Evolutionary conservation across 768 basidiomycete species (phyloP).

Genomic region (Kwoniella sp.): DNA sequence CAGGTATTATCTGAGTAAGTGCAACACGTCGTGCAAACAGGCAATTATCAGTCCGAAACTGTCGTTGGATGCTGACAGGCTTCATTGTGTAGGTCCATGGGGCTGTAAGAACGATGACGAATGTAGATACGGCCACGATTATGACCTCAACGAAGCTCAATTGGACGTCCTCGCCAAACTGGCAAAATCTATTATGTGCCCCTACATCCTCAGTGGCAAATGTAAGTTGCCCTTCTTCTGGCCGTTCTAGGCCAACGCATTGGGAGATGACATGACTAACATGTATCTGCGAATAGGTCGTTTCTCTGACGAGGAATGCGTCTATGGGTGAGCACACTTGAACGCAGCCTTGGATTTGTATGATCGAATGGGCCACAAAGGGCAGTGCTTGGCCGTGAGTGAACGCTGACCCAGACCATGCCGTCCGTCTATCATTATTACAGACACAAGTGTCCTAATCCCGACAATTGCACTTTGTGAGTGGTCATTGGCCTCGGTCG

Average conservation of each 20-base stretch:
- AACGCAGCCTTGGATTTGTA: too few relatives aligned
- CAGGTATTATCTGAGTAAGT: conserved; percentile 38
- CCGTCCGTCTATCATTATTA: too few relatives aligned
- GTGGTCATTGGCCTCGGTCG: conserved; percentile 5
- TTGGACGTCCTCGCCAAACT: conserved; percentile 37
- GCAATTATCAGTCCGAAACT: background rate
- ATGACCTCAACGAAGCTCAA: conserved; percentile 37
- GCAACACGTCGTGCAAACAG: conserved; percentile 1
- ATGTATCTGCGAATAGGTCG: conserved; percentile 14
- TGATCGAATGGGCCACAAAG: background rate
- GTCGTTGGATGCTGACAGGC: conserved; percentile 3
- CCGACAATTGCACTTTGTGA: conserved; percentile 39
- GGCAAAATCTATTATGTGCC: conserved; percentile 49
- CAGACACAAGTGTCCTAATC: conserved; percentile 44
- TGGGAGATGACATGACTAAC: background rate
- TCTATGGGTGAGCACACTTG: conserved; percentile 49
- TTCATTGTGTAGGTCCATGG: conserved; percentile 24
- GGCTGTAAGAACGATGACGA: conserved; percentile 40
- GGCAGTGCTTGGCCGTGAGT: too few relatives aligned
- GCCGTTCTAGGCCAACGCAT: background rate
- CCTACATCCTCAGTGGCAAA: conserved; percentile 34
- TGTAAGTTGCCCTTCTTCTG: conserved; percentile 28
- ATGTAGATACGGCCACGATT: conserved; percentile 47
- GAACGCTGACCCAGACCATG: too few relatives aligned
- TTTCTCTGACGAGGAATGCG: conserved; percentile 42